Conservation (phyloP, 1,284 basidiomycete genomes). For the Mycena sp. region DNA sequence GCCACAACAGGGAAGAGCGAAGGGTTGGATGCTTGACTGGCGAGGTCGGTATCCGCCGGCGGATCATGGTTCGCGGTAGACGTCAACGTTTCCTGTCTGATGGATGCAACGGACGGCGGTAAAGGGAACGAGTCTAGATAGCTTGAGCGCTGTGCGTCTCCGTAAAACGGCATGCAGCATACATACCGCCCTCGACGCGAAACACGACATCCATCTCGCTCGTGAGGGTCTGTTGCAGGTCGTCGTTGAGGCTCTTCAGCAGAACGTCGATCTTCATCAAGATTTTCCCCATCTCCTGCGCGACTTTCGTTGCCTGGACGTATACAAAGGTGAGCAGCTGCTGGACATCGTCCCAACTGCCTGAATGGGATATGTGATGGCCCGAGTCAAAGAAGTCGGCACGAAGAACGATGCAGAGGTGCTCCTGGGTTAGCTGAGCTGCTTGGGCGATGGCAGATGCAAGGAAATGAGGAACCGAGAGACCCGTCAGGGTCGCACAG, state of each 20-base stretch:
- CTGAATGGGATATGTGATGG: constrained; percentile 57
- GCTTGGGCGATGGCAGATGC: constrained; percentile 61
- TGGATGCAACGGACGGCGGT: constrained; percentile 45
- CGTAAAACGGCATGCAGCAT: not conserved
- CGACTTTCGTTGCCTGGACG: constrained; percentile 75
- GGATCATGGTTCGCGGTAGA: not conserved
- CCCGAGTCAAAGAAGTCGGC: constrained; percentile 58
- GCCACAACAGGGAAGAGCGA: constrained; percentile 64
- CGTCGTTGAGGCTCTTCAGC: constrained; percentile 58
- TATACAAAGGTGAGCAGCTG: constrained; percentile 76
- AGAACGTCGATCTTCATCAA: constrained; percentile 78
- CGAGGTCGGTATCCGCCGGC: no score
- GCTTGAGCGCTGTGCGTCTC: constrained; percentile 3
- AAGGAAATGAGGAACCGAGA: constrained; percentile 63
- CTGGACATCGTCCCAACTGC: constrained; percentile 69
- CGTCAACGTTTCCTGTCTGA: constrained; percentile 47
- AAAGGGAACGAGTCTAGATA: constrained; percentile 39
- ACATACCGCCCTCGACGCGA: constrained; percentile 59
- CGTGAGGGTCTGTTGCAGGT: constrained; percentile 49
- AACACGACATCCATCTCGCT: constrained; percentile 55
- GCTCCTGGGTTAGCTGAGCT: constrained; percentile 52
- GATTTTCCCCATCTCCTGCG: constrained; percentile 71
- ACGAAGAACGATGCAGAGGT: constrained; percentile 70
- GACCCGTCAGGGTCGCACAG: constrained; percentile 59
- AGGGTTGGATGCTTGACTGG: constrained; percentile 25